These are phyloP conservation scores for Dictyostelium firmibasis DNA, from an alignment of 78 protist genomes.

Conservation along the genomic window DNA sequence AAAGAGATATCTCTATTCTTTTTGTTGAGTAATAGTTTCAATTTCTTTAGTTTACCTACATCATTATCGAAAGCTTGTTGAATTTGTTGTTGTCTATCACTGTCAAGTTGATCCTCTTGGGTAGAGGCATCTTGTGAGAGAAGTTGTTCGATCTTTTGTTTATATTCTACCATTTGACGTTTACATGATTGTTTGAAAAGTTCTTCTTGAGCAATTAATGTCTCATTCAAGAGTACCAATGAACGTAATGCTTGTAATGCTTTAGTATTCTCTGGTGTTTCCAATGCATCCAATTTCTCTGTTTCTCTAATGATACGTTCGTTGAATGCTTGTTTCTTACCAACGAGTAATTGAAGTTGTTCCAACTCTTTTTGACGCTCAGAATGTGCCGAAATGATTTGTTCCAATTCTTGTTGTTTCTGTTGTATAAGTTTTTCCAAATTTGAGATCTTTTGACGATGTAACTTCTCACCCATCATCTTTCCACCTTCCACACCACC, in stretches of 20 bases:
- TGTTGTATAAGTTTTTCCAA: constrained; percentile 43
- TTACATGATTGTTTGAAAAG: constrained; percentile 71
- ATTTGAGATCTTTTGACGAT: constrained; percentile 34
- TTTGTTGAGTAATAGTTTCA: constrained; percentile 49
- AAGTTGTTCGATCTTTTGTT: constrained; percentile 68
- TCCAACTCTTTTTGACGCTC: constrained; percentile 27
- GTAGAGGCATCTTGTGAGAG: neutral
- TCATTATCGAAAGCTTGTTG: constrained; percentile 70
- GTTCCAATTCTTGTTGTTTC: constrained; percentile 4
- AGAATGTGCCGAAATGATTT: neutral
- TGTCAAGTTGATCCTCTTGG: constrained; percentile 37
- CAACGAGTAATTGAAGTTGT: constrained; percentile 26
- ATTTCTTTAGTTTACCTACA: constrained; percentile 35
- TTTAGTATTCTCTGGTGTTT: constrained; percentile 82
- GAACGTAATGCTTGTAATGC: constrained; percentile 53
- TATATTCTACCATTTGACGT: constrained; percentile 62
- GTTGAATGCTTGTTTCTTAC: constrained; percentile 46
- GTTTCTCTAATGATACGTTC: constrained; percentile 67
- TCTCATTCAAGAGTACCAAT: constrained; percentile 74
- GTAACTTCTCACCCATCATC: constrained; percentile 63
- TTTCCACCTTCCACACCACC: neutral
- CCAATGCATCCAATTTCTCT: constrained; percentile 79
- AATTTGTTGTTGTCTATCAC: constrained; percentile 56
- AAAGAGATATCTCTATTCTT: constrained; percentile 82
- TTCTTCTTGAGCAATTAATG: constrained; percentile 65